These are phyloP conservation scores for Arthroderma uncinatum DNA, from an alignment of 2,329 filamentous ascomycete species.

Conservation along the genomic window DNA sequence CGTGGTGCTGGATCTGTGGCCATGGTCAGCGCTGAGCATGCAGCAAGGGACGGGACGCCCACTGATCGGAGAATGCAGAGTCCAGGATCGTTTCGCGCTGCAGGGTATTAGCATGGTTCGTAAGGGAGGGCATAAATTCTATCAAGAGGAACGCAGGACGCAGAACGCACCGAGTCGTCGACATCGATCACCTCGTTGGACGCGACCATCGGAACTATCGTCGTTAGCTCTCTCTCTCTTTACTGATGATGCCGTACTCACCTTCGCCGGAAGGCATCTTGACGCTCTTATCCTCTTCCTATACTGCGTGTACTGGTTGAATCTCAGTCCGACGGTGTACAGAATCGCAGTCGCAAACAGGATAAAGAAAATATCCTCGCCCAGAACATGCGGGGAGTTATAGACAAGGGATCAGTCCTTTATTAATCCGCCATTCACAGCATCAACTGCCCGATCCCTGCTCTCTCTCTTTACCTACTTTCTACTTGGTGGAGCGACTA, in stretches of 20 bases:
- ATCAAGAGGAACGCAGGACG: not conserved
- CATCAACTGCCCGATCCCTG: not conserved
- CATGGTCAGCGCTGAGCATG: not conserved
- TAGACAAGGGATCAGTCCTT: not conserved
- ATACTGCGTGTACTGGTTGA: not conserved
- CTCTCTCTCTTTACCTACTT: too few species aligned
- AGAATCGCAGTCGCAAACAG: not conserved
- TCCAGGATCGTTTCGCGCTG: conserved; percentile 5
- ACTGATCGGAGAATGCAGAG: conserved; percentile 1
- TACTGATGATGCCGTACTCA: not conserved
- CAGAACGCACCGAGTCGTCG: not conserved
- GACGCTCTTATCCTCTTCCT: not conserved
- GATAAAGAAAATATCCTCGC: not conserved
- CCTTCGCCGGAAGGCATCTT: not conserved
- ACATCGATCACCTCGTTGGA: not conserved
- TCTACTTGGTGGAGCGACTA: too few species aligned
- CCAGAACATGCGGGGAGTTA: not conserved
- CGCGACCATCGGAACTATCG: not conserved
- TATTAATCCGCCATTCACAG: not conserved
- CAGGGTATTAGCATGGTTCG: not conserved
- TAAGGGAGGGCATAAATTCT: not conserved
- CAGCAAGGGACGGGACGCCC: not conserved
- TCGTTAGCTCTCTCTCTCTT: not conserved
- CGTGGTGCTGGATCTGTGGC: conserved; percentile 7
- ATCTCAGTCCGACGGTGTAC: not conserved